Evolutionary conservation across 345 rosid genomes (phyloP).

Genomic region (Tarenaya hassleriana): DNA sequence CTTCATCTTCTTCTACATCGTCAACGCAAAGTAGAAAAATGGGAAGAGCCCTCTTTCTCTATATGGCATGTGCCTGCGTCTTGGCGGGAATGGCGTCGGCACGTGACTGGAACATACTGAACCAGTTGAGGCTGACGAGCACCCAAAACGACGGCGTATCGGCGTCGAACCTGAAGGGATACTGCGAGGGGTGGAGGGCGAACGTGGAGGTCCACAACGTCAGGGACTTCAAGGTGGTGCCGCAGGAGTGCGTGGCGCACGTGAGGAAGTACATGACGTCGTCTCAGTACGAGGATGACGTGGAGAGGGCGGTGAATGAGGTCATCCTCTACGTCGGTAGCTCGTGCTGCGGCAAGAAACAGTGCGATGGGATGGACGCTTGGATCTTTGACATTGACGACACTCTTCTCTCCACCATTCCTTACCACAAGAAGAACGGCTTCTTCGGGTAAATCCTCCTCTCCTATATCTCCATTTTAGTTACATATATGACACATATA

Average conservation of each 20-base stretch:
- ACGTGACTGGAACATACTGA: conserved; percentile 69
- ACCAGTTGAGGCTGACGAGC: conserved; percentile 25
- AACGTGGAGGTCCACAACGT: conserved; percentile 74
- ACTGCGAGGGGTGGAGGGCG: conserved; percentile 76
- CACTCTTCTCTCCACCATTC: conserved; percentile 65
- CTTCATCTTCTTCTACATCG: not conserved
- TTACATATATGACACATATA: no score
- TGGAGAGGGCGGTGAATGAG: conserved; percentile 44
- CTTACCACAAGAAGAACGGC: conserved; percentile 56
- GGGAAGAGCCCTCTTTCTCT: conserved; percentile 29
- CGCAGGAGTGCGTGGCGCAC: conserved; percentile 52
- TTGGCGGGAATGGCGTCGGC: conserved; percentile 32
- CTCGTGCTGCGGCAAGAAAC: conserved; percentile 32
- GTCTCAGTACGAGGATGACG: conserved; percentile 52
- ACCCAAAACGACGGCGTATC: conserved; percentile 9
- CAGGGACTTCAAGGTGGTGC: conserved; percentile 53
- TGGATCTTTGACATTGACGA: conserved; percentile 77
- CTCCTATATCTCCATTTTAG: not conserved
- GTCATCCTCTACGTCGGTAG: conserved; percentile 39
- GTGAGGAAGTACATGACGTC: conserved; percentile 62
- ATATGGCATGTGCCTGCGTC: conserved; percentile 33
- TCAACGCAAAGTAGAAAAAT: conserved; percentile 30
- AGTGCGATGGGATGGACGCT: conserved; percentile 56
- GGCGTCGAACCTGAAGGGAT: conserved; percentile 31
- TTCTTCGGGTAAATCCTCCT: conserved; percentile 41